Conservation (phyloP, 2,329 filamentous ascomycete genomes). For the Fusarium stilboides region DNA sequence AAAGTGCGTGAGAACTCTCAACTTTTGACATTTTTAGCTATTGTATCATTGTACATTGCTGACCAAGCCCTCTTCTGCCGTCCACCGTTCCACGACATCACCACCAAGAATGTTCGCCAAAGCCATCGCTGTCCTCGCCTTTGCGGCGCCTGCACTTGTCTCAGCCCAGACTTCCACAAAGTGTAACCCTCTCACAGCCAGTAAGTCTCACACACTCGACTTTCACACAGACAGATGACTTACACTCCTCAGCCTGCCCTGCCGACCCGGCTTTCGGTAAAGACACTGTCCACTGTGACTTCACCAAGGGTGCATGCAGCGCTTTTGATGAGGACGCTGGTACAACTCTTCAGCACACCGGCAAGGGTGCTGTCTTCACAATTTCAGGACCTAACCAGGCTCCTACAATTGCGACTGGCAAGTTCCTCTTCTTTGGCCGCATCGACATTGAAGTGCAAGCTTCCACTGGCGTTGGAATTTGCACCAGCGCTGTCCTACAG, state of each 20-base stretch:
- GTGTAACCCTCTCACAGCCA: constrained; percentile 41
- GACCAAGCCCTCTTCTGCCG: constrained; percentile 8
- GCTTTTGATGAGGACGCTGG: constrained; percentile 46
- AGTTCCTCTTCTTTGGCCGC: constrained; percentile 89
- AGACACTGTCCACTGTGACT: constrained; percentile 72
- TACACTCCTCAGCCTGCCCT: constrained; percentile 63
- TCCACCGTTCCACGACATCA: constrained; percentile 24
- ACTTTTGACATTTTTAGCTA: neutral
- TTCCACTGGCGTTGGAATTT: constrained; percentile 80
- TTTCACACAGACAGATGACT: neutral
- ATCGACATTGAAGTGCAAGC: constrained; percentile 80
- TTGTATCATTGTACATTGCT: constrained; percentile 14
- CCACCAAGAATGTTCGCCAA: constrained; percentile 38
- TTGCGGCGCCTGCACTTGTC: constrained; percentile 38
- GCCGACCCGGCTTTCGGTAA: constrained; percentile 77
- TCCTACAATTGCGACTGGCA: constrained; percentile 76
- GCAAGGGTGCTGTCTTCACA: constrained; percentile 58
- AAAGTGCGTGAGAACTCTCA: constrained; percentile 29
- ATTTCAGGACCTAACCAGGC: constrained; percentile 71
- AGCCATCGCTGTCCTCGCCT: constrained; percentile 32
- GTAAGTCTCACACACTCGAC: constrained; percentile 20
- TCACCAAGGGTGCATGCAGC: constrained; percentile 71
- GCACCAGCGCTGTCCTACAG: constrained; percentile 82
- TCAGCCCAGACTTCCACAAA: constrained; percentile 42
- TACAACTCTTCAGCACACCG: constrained; percentile 46